Base-by-base conservation (phyloP, 257 asterid species). In the Solanum appendiculatum region DNA sequence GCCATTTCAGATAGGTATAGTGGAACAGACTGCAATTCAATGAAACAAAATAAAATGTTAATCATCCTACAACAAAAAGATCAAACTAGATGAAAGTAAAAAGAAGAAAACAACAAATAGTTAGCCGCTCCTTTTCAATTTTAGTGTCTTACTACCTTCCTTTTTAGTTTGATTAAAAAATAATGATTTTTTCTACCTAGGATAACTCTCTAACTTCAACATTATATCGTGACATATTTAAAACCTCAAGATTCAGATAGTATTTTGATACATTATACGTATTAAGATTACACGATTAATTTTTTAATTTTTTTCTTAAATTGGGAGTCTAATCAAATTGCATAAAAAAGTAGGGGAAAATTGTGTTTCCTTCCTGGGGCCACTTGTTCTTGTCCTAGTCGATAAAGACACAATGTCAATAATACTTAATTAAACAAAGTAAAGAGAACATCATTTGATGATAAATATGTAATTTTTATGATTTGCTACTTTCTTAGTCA, bases 1-100 rank as follows among this genome's bases (percentile, higher is more conserved):
- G 98, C 96, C 94, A 93, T 94, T 36, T 94, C 98, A 0, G 98
- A 94, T 3, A 94, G 87, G 89, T 94, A 94, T 13, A 94, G 91
- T 44, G 98, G 98, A 46, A 83, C 89, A 27, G 91, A 40, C 91
- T 89, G 89, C 87, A 75, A 18, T 9, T 25, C 3, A 18, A 40
- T 16, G 46, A 54, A 14, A 85, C 60, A 48, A 16, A 23, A n/a
- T 9, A 5, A 13, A 25, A 15, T 14, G 44, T 3, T 33, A 36
- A 10, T 73, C 81, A 21, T 5, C 81, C 81, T 12, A 64, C 7
- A 37, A 48, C 4, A 2, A 46, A 29, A 81, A 5, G 29, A 80
- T 13, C 31, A 20, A 29, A 5, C 10, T 66, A 13, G 37, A 66
- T 12, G 74, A 34, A 72, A 34, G 5, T 16, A 10, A 29, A 68